A percentile compares a stretch with the other conserved stretches of the same genome.
Evolutionary conservation across 345 rosid species (phyloP).

Genomic region (Isatis tinctoria): DNA sequence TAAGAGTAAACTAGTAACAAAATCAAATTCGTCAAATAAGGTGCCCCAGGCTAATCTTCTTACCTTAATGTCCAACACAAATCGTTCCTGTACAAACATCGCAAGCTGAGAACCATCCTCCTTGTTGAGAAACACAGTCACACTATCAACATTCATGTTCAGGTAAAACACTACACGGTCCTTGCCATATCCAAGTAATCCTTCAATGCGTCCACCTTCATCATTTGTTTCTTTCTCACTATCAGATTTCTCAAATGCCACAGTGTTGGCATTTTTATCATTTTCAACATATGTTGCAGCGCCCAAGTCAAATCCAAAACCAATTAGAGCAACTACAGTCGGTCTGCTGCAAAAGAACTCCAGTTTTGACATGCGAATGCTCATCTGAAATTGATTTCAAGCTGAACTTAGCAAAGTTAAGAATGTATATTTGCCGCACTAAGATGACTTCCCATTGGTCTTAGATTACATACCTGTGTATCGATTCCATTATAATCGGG

Average conservation of each 20-base stretch:
- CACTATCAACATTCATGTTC: conserved; percentile 85
- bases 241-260: conserved; percentile 43
- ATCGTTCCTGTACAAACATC: conserved; percentile 91
- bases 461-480: conserved; percentile 61
- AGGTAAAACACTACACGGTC: conserved; percentile 85
- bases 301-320: conserved; percentile 82
- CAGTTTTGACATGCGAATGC: conserved; percentile 89
- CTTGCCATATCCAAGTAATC: conserved; percentile 92
- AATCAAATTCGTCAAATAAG: conserved; percentile 8
- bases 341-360: conserved; percentile 96
- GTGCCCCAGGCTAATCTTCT: conserved; percentile 8
- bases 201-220: conserved; percentile 70
- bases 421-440: conserved; percentile 1
- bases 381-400: conserved; percentile 64
- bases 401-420: conserved; percentile 34
- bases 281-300: conserved; percentile 33
- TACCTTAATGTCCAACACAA: conserved; percentile 88
- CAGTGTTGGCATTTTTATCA: conserved; percentile 30
- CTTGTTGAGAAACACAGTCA: conserved; percentile 83
- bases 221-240: conserved; percentile 59
- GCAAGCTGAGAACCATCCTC: conserved; percentile 98
- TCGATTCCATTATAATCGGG: conserved; percentile 86
- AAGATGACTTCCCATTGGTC: conserved; percentile 21
- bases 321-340: conserved; percentile 91
- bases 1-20: neutral